phyloP scores from a whole-genome alignment of 2,329 filamentous ascomycete species.

The Alternaria longipes region DNA sequence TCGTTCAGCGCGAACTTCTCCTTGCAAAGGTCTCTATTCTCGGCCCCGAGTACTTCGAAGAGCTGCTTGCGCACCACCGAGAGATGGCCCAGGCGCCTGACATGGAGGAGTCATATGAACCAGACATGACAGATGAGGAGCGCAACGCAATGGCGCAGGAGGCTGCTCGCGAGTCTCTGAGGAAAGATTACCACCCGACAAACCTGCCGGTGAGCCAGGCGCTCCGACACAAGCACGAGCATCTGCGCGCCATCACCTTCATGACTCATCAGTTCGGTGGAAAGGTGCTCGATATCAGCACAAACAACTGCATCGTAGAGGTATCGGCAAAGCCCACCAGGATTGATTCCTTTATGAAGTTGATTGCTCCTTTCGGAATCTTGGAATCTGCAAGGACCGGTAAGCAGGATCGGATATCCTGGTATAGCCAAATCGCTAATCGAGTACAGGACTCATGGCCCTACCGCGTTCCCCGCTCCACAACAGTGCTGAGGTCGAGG shows the following conservation, averaged over 20 bases:
- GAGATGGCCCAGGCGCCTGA: conserved; percentile 74
- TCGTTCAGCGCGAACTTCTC: conserved; percentile 94
- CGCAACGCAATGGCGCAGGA: conserved; percentile 42
- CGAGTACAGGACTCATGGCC: conserved; percentile 80
- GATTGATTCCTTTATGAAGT: conserved; percentile 97
- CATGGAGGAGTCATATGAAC: conserved; percentile 32
- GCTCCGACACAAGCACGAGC: conserved; percentile 95
- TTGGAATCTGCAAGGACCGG: conserved; percentile 93
- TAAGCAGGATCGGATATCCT: conserved; percentile 44
- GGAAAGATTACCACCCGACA: conserved; percentile 84
- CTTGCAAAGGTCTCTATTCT: conserved; percentile 97
- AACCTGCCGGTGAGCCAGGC: conserved; percentile 87
- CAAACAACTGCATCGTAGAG: conserved; percentile 98
- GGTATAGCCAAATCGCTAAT: conserved; percentile 20
- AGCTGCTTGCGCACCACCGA: conserved; percentile 92
- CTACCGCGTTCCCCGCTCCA: conserved; percentile 90
- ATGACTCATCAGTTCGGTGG: conserved; percentile 97
- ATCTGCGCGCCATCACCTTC: conserved; percentile 94
- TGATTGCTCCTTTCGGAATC: conserved; percentile 93
- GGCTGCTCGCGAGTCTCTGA: conserved; percentile 53
- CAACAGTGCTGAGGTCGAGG: conserved; percentile 73
- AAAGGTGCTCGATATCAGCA: conserved; percentile 97
- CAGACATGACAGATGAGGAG: conserved; percentile 44
- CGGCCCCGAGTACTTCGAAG: conserved; percentile 97
- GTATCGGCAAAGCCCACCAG: conserved; percentile 90